Evolutionary conservation across 768 basidiomycete species (phyloP).

Genomic region (Agrocybe chaxingu): DNA sequence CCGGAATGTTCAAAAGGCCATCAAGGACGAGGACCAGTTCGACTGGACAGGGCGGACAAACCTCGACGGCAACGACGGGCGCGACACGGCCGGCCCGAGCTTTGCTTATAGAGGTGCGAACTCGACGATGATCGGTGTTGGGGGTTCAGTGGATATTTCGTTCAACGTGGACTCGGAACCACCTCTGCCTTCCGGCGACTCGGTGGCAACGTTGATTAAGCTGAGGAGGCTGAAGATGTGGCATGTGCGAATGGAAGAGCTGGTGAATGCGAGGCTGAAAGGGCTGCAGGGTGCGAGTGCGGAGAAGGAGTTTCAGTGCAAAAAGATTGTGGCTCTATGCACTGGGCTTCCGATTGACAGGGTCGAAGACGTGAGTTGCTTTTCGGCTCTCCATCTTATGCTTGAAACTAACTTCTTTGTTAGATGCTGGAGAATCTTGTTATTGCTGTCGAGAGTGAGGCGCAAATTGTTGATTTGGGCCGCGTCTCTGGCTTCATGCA

Average conservation of each 20-base stretch:
- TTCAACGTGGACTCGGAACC: slow-evolving; percentile 72
- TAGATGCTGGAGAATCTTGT: slow-evolving; percentile 85
- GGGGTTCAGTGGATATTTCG: slow-evolving; percentile 61
- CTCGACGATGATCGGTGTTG: slow-evolving; percentile 65
- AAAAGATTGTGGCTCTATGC: slow-evolving; percentile 87
- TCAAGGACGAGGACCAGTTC: slow-evolving; percentile 74
- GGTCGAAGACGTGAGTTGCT: slow-evolving; percentile 77
- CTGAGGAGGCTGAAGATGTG: slow-evolving; percentile 78
- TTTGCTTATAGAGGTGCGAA: slow-evolving; percentile 69
- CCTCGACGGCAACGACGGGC: slow-evolving; percentile 35
- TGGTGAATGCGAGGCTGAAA: slow-evolving; percentile 69
- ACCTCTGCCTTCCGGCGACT: slow-evolving; percentile 59
- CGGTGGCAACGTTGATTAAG: slow-evolving; percentile 58
- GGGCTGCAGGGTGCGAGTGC: slow-evolving; percentile 75
- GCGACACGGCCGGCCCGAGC: slow-evolving; percentile 49
- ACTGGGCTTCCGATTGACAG: slow-evolving; percentile 83
- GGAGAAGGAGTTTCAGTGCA: slow-evolving; percentile 89
- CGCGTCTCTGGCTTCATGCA: slow-evolving; percentile 91
- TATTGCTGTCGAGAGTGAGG: slow-evolving; percentile 84
- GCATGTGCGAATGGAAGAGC: slow-evolving; percentile 74
- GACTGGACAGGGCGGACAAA: slow-evolving; percentile 85
- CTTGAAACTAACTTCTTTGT: slow-evolving; percentile 13
- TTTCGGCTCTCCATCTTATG: neutral
- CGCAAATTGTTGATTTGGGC: slow-evolving; percentile 76
- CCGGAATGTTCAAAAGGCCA: slow-evolving; percentile 79